Evolutionary conservation across 1,139 yeast genomes (phyloP), one percentile per base, ranked within the genome.

Genomic region (Geotrichum klebahnii): DNA sequence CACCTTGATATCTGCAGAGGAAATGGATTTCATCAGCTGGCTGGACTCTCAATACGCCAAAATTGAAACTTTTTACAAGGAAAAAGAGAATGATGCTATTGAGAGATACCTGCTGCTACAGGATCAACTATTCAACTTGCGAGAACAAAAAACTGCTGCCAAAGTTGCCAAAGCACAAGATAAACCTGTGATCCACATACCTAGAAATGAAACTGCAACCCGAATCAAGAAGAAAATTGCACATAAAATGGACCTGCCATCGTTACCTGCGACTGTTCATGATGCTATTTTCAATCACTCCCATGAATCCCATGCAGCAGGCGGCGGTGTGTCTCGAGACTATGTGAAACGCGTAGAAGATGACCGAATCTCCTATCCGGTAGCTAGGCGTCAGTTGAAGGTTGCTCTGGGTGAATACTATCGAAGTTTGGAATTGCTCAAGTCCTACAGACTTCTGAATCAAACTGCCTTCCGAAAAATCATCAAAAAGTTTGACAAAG

Each of bases 391-490:
- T 53, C 86, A 86, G 64, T 70, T 92, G 48, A 85, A 87, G 59
- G 76, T 77, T 33, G 97, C 97, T 0, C 67, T 87, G 12, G 71
- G 82, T 52, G 97, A 90, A 61, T 83, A 79, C 58, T 92, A 90
- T 66, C 75, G 95, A 50, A 80, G 86, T 8, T 70, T 92, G 54
- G 89, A 90, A 56, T 73, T 92, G 42, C 72, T 92, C 50, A 81
- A 82, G 58, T 84, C 94, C 1, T 92, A 81, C 64, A 76, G 87
- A 56, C 75, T 82, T 40, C 68, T 90, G 58, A 92, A 92, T 66
- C 75, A 89, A 33, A 89, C 96, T 0, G 98, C 95, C 0, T 81
- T 90, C 60, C 77, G 96, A 52, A 92, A 92, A 61, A 82, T 92
- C 62, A 75, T 89, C 50, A 92, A 92, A 63, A 92, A 92, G 66